Base-by-base conservation (phyloP, 495 filamentous ascomycete species). In the Xylaria curta region DNA sequence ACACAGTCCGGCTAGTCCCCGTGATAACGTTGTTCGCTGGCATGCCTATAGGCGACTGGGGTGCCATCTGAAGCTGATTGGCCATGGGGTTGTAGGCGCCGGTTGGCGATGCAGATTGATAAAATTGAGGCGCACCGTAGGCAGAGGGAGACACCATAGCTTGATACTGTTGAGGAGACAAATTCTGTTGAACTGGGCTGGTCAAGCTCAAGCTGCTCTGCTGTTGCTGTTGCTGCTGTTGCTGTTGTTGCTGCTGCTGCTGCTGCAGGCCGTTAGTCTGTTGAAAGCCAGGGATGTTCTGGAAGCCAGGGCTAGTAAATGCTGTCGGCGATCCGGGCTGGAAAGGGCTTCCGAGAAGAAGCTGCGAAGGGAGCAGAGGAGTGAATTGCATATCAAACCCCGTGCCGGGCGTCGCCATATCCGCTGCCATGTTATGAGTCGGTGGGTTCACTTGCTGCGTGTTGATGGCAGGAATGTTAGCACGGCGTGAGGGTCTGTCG, bases 311-410 rank as follows among this genome's bases (percentile, higher is more conserved):
- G 40, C 92, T 97, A 47, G 90, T 88, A 81, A 98, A 98, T 40
- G 92, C 90, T 36, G 91, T 92, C 6, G 95, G 95, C 12, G 93
- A 97, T 47, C 95, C 96, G 9, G 96, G 94, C 82, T 98, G 95
- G 80, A 98, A 98, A 17, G 96, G 96, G 81, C 94, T 97, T 44
- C 96, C 96, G 31, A 99, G 90, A 31, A 99, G 89, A 74, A 99
- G 88, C 81, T 97, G 93, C 9, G 96, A 97, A 17, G 96, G 96
- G 12, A 99, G 88, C 71, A 99, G 87, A 60, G 97, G 95, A 54
- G 96, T 97, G 82, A 97, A 98, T 82, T 98, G 95, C 97, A 98
- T 97, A 78, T 98, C 95, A 78, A 93, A 97, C 42, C 88, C 94
- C 49, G 93, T 94, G 66, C 93, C 94, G 26, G 96, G 94, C 13